Evolutionary conservation across 495 filamentous ascomycete genomes (phyloP), one percentile per base, ranked within the genome.

Genomic region (Xeromyces bisporus): DNA sequence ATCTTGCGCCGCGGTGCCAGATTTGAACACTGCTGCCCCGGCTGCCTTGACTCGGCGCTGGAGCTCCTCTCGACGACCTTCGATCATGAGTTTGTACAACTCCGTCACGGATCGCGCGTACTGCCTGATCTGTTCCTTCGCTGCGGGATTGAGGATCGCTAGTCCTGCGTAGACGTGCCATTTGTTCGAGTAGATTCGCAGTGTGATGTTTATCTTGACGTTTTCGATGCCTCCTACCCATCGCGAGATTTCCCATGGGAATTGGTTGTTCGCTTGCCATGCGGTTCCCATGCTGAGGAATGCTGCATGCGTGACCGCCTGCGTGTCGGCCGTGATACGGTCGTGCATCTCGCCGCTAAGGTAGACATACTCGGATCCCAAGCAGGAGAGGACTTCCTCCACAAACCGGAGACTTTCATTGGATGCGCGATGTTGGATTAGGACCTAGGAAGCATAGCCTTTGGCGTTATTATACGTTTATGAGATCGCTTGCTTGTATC

Each of bases 101-200:
- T 93, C 87, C 0, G 91, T 97, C 18, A 91, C 87, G 9, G 77
- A 84, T 40, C 74, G 62, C 12, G 89, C 87, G 52, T 96, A 97
- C 58, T 94, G 85, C 32, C 74, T 64, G 46, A 97, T 96, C 51
- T 97, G 89, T 51, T 74, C 62, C 48, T 83, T 81, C 2, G 89
- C 89, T 14, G 78, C 72, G 3, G 86, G 85, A 50, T 97, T 97
- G 23, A 97, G 66, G 51, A 97, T 97, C 4, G 91, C 89, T 5
- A 97, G 74, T 3, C 89, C 89, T 18, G 89, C 89, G 51, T 97
- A 97, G 33, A 97, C 89, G 55, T 97, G 89, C 89, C 89, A 97
- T 53, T 94, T 96, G 52, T 92, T 91, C 35, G 79, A 75, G 58
- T 94, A 97, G 53, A 97, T 97, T 42, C 89, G 82, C 37, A 97